phyloP scores from a whole-genome alignment of 2,329 filamentous ascomycete genomes.

The Cladosporium phlei region DNA sequence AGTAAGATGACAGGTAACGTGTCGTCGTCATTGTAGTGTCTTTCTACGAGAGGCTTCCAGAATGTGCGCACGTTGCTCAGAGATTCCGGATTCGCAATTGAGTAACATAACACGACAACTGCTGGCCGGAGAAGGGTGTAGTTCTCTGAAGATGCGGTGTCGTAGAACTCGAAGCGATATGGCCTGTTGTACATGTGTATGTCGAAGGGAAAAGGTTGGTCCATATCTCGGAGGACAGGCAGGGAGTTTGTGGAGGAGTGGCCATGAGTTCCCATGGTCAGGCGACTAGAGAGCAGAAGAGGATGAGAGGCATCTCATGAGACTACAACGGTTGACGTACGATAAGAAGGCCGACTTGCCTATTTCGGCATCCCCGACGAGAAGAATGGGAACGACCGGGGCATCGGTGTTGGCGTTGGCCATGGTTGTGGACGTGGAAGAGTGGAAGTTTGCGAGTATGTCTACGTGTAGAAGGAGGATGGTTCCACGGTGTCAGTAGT shows the following conservation, averaged over 20 bases:
- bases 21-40: constrained; percentile 50
- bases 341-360: constrained; percentile 61
- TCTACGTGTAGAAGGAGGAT: too few relatives aligned
- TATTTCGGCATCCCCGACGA: constrained; percentile 56
- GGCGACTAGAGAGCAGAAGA: constrained; percentile 17
- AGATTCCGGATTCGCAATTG: constrained; percentile 50
- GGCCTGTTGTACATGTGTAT: constrained; percentile 53
- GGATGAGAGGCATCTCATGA: background rate
- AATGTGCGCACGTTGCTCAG: constrained; percentile 43
- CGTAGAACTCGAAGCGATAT: constrained; percentile 53
- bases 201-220: constrained; percentile 57
- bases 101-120: constrained; percentile 56
- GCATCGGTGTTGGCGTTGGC: constrained; percentile 12
- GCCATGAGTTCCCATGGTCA: constrained; percentile 27
- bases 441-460: too few relatives aligned
- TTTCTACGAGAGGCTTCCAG: constrained; percentile 42
- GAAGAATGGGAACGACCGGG: constrained; percentile 47
- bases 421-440: too few relatives aligned
- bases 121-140: constrained; percentile 52
- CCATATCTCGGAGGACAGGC: constrained; percentile 47
- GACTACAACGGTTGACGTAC: constrained; percentile 41
- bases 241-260: constrained; percentile 30
- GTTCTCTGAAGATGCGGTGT: constrained; percentile 53
- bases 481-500: too few relatives aligned
- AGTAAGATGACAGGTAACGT: constrained; percentile 54